Evolutionary conservation across 495 filamentous ascomycete species (phyloP).

Genomic region (Hyaloscypha hepaticicola): DNA sequence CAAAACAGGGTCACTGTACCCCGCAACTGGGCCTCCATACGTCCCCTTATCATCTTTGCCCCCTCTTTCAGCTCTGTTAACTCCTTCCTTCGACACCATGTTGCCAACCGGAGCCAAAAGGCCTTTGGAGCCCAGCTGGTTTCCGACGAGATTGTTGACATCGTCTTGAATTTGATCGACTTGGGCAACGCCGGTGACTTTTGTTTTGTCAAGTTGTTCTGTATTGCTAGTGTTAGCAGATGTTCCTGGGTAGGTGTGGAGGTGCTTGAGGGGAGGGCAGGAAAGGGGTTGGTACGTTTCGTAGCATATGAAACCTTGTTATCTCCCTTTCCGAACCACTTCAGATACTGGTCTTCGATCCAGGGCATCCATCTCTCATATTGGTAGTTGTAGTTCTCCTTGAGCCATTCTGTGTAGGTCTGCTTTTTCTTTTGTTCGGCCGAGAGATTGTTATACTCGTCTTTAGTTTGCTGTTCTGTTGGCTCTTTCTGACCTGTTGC

Average conservation of each 20-base stretch:
- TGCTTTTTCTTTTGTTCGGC: constrained; percentile 4
- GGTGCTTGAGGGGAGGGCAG: neutral
- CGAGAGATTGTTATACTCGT: neutral
- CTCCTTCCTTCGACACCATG: constrained; percentile 1
- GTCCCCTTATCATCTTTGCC: constrained; percentile 8
- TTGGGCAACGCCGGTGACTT: neutral
- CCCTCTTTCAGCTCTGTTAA: constrained; percentile 1
- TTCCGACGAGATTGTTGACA: neutral
- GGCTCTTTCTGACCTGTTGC: neutral
- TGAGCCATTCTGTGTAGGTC: neutral
- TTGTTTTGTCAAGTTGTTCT: neutral
- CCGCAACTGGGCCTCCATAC: neutral
- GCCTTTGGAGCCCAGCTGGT: neutral
- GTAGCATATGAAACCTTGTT: constrained; percentile 6
- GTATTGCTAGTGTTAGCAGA: neutral
- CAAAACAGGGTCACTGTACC: neutral
- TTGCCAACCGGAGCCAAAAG: constrained; percentile 3
- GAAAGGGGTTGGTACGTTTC: neutral
- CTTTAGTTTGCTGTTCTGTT: neutral
- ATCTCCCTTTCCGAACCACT: constrained; percentile 2
- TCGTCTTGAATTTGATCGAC: neutral
- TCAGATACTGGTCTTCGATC: neutral
- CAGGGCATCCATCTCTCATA: constrained; percentile 1
- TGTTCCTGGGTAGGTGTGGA: neutral
- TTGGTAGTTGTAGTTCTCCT: neutral